Evolutionary conservation across 2,329 filamentous ascomycete species (phyloP).

Genomic region (Sporothrix brasiliensis): DNA sequence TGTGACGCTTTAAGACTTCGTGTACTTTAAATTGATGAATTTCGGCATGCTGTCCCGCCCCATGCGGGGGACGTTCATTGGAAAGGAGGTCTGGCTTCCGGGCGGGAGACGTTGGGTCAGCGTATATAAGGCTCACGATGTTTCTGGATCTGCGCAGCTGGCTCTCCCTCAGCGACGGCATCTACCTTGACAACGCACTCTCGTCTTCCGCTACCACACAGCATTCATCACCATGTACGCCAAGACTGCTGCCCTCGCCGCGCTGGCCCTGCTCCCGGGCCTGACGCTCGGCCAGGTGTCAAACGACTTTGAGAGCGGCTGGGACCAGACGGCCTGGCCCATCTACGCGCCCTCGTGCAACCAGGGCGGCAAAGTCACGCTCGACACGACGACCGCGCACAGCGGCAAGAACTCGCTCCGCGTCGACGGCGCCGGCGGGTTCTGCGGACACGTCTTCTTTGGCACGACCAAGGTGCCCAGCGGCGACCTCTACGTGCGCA

Average conservation of each 20-base stretch:
- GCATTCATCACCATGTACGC: neutral
- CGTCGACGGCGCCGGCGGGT: constrained; percentile 57
- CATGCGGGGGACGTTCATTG: neutral
- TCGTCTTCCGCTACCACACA: no score
- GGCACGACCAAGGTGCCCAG: constrained; percentile 59
- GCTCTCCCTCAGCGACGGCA: neutral
- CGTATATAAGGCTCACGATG: constrained; percentile 13
- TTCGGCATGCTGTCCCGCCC: neutral
- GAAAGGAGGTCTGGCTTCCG: constrained; percentile 8
- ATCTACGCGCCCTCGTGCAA: constrained; percentile 62
- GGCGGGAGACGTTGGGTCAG: neutral
- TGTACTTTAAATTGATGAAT: neutral
- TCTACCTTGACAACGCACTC: no score
- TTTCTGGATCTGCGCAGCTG: no score
- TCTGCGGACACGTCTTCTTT: constrained; percentile 64
- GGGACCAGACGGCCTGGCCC: constrained; percentile 60
- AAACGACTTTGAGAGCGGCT: constrained; percentile 61
- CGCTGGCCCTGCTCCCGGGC: constrained; percentile 50
- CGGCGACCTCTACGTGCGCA: constrained; percentile 50
- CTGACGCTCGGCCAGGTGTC: constrained; percentile 56
- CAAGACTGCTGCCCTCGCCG: constrained; percentile 34
- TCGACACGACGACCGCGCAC: constrained; percentile 60
- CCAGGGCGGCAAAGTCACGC: constrained; percentile 59
- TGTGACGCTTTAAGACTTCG: neutral
- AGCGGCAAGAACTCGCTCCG: constrained; percentile 59